Percentiles rank a stretch among this genome's conserved stretches.
These are phyloP conservation scores for Cicer bijugum DNA, from an alignment of 306 rosid species.

Conservation along the genomic window DNA sequence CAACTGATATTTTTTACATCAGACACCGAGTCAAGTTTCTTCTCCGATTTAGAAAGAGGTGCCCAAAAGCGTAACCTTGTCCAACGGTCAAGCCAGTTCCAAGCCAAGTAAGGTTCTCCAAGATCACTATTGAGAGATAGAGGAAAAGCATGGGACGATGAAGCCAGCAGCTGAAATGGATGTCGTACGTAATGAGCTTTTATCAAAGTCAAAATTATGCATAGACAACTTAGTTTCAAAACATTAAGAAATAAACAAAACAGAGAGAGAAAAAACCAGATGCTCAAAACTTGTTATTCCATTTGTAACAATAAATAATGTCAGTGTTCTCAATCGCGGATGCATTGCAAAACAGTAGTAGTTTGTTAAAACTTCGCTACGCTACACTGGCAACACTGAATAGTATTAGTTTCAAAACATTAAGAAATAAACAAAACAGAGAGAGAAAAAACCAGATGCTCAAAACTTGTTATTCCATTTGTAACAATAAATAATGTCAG, in stretches of 20 bases:
- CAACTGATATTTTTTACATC: constrained; percentile 35
- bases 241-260: constrained; percentile 1
- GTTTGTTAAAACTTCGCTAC: no score
- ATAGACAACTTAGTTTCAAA: constrained; percentile 29
- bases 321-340: no score
- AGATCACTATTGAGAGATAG: constrained; percentile 47
- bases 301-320: constrained; percentile 21
- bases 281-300: constrained; percentile 8
- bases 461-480: constrained; percentile 14
- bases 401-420: no score
- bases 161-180: constrained; percentile 60
- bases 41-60: constrained; percentile 44
- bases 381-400: no score
- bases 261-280: background rate
- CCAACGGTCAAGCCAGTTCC: constrained; percentile 65
- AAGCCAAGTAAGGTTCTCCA: constrained; percentile 47
- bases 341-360: no score
- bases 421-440: no score
- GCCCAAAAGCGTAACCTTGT: constrained; percentile 58
- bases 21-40: constrained; percentile 40
- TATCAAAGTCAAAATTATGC: constrained; percentile 19
- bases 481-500: constrained; percentile 10
- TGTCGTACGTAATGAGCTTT: constrained; percentile 26
- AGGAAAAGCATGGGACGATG: constrained; percentile 49
- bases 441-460: constrained; percentile 7